These are phyloP conservation scores for Linum tenue DNA, from an alignment of 345 rosid species.

Conservation along the genomic window DNA sequence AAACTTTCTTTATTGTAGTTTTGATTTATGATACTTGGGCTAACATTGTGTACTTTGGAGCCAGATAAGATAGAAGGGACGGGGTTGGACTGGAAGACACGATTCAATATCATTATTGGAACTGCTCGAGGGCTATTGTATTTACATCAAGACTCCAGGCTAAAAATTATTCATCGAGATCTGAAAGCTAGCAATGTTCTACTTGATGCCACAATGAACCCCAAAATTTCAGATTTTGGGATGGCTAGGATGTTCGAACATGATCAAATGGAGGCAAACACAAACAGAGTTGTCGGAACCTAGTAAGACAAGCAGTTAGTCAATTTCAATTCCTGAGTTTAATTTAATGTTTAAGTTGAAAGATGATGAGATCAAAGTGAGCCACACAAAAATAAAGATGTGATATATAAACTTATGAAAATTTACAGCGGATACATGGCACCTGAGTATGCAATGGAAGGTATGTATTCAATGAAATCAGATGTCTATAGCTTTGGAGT, in stretches of 20 bases:
- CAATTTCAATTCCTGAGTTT: too few relatives aligned
- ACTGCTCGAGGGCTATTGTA: conserved; percentile 21
- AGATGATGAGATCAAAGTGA: too few relatives aligned
- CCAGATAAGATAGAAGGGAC: conserved; percentile 11
- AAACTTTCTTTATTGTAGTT: too few relatives aligned
- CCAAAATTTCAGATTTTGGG: conserved; percentile 1
- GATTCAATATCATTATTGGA: conserved; percentile 17
- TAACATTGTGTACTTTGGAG: too few relatives aligned
- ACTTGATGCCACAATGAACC: conserved; percentile 1
- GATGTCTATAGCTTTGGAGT: too few relatives aligned
- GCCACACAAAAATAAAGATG: too few relatives aligned
- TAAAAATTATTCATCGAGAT: conserved; percentile 21
- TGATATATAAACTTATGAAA: too few relatives aligned
- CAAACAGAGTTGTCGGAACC: conserved; percentile 23
- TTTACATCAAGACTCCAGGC: conserved; percentile 19
- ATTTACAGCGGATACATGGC: too few relatives aligned
- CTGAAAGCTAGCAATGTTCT: conserved; percentile 19
- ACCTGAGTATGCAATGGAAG: too few relatives aligned
- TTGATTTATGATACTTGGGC: too few relatives aligned
- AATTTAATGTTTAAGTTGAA: too few relatives aligned
- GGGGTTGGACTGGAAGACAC: conserved; percentile 11
- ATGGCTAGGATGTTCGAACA: not conserved
- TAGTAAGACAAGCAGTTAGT: conserved; percentile 12
- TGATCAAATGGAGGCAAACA: conserved; percentile 14
- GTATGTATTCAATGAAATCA: too few relatives aligned